Conservation (phyloP, 1,139 yeast species). For the Candida buenavistaensis region DNA sequence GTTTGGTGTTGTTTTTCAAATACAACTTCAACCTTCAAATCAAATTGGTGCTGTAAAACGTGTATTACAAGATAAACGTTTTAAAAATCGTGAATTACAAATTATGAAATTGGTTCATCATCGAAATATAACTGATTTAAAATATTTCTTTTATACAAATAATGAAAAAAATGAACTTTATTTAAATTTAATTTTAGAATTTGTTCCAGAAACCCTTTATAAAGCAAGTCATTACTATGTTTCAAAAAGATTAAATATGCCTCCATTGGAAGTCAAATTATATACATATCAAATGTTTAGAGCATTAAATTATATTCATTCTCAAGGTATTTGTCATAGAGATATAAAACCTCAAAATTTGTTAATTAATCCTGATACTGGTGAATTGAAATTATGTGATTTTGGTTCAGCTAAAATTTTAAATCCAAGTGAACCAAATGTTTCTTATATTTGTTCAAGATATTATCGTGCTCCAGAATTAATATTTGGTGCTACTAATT, state of each 20-base stretch:
- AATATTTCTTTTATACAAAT: slow-evolving; percentile 84
- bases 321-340: slow-evolving; percentile 91
- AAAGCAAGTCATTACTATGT: slow-evolving; percentile 84
- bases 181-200: slow-evolving; percentile 85
- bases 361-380: slow-evolving; percentile 80
- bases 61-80: slow-evolving; percentile 91
- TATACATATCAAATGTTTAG: slow-evolving; percentile 91
- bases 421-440: slow-evolving; percentile 89
- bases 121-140: slow-evolving; percentile 83
- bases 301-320: slow-evolving; percentile 88
- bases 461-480: slow-evolving; percentile 95
- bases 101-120: slow-evolving; percentile 91
- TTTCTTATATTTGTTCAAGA: slow-evolving; percentile 92
- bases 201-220: slow-evolving; percentile 91
- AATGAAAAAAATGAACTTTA: slow-evolving; percentile 80
- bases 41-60: slow-evolving; percentile 89
- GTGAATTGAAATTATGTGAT: slow-evolving; percentile 88
- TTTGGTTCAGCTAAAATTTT: slow-evolving; percentile 97
- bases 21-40: slow-evolving; percentile 72
- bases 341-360: slow-evolving; percentile 97
- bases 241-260: slow-evolving; percentile 79
- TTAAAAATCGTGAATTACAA: slow-evolving; percentile 94
- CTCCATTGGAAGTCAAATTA: slow-evolving; percentile 81
- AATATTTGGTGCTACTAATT: slow-evolving; percentile 87
- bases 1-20: slow-evolving; percentile 93